Evolutionary conservation across 306 rosid species (phyloP).

Genomic region (Gastrolobium bilobum): DNA sequence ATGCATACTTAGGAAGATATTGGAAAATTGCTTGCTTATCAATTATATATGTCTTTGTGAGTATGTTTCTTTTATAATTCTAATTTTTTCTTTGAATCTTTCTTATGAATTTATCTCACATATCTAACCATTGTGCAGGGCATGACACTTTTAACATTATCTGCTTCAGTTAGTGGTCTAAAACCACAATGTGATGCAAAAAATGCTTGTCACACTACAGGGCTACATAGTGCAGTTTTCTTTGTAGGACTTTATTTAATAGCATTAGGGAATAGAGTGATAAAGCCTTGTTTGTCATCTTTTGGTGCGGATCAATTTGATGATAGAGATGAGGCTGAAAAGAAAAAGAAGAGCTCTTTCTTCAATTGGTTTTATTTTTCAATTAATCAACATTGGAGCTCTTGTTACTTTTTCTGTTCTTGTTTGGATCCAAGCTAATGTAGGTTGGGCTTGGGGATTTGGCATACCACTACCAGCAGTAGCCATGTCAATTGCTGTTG

Average conservation of each 20-base stretch:
- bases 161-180: conserved; percentile 59
- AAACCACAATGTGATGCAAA: conserved; percentile 49
- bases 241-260: conserved; percentile 61
- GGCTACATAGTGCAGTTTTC: conserved; percentile 43
- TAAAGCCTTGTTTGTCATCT: conserved; percentile 43
- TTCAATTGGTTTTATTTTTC: not conserved
- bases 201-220: conserved; percentile 51
- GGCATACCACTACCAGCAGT: conserved; percentile 73
- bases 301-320: not conserved
- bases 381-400: conserved; percentile 69
- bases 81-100: not conserved
- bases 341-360: not conserved
- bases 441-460: conserved; percentile 79
- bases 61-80: not conserved
- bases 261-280: conserved; percentile 69
- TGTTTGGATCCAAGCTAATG: conserved; percentile 70
- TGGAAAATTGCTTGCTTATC: conserved; percentile 74
- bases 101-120: not conserved
- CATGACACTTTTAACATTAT: conserved; percentile 58
- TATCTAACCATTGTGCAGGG: conserved; percentile 41
- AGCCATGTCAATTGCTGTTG: conserved; percentile 63
- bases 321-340: not conserved
- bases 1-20: conserved; percentile 75
- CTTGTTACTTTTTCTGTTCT: conserved; percentile 67
- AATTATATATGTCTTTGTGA: conserved; percentile 60